Evolutionary conservation across 805 yeast genomes (phyloP), one percentile per base, ranked within the genome.

Genomic region (Wickerhamiella shivajii): DNA sequence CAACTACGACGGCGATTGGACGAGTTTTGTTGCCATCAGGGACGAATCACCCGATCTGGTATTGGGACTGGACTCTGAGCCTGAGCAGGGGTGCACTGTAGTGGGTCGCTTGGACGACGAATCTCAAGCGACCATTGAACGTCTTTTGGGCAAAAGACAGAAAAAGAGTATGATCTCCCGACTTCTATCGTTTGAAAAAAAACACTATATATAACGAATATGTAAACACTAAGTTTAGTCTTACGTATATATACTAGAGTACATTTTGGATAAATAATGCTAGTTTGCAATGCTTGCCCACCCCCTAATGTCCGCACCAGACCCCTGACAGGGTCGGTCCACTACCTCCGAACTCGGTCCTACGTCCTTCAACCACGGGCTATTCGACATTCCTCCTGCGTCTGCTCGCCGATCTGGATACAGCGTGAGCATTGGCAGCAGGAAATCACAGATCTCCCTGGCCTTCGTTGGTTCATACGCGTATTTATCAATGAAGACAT

Each of bases 341-440:
- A 78, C 58, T 3, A 56, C 60, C 10, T 78, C 69, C 44, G 73
- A 64, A 38, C 78, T 90, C 51, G 77, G 63, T 0, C 92, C 92
- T 0, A 87, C 83, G 50, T 80, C 93, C 5, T 54, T 52, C 18
- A 71, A 50, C 95, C 95, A 84, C 9, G 77, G 74, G 52, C 84
- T 94, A 48, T 81, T 77, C 2, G 80, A 71, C 73, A 84, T 68
- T 3, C 95, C 95, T 13, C 97, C 98, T 1, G 97, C 97, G 59
- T 90, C 98, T 10, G 87, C 87, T 43, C 99, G 65, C 35, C 58
- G 54, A 39, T 69, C 74, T 1, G 98, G 97, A 51, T 77, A 80
- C 14, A 81, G 55, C 14, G 64, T 53, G 29, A 90, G 62, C 94
- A 90, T 81, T 6, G 96, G 95, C 29, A 68, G 52, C 40, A 90